Base-by-base conservation (phyloP, 805 yeast species). In the Crinitomyces ghanaensis region DNA sequence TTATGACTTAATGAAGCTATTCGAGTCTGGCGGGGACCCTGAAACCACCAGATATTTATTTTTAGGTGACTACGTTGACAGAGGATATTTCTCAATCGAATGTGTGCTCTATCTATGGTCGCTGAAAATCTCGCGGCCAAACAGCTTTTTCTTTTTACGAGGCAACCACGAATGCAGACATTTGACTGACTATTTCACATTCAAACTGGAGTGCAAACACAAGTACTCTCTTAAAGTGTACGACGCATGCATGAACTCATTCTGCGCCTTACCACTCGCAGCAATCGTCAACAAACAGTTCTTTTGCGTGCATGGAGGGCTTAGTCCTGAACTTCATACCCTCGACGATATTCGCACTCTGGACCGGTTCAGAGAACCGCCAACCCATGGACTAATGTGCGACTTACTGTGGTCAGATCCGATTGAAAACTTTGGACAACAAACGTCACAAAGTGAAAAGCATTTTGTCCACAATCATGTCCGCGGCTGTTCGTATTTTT, bases 391-490 rank as follows among this genome's bases (percentile, higher is more conserved):
- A 0, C 56, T 88, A 34, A 81, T 84, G 84, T 88, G 96, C 58
- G 98, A 88, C 58, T 60, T 88, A 42, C 67, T 88, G 48, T 88
- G 97, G 98, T 78, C 95, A 0, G 97, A 88, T 56, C 98, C 98
- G 1, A 62, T 78, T n/a, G 93, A 84, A 45, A 77, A 79, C 27
- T 88, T 82, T 53, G 95, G 86, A 51, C 73, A 67, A 18, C 77
- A 69, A 42, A 43, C 39, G 15, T 50, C 60, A 3, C 44, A 45
- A 11, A 44, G 41, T 12, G 51, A 49, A 12, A 60, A 53, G 11
- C 52, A 46, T 19, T 84, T 70, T 54, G 63, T 70, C 18, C 74
- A 73, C 50, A 86, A 82, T 59, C 60, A 72, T 22, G 79, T 77
- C 39, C 67, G 97, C 43, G 97, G 97, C 5, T 91, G 97, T 54